phyloP scores from a whole-genome alignment of 345 rosid genomes.

The Eucalyptus brandiana region DNA sequence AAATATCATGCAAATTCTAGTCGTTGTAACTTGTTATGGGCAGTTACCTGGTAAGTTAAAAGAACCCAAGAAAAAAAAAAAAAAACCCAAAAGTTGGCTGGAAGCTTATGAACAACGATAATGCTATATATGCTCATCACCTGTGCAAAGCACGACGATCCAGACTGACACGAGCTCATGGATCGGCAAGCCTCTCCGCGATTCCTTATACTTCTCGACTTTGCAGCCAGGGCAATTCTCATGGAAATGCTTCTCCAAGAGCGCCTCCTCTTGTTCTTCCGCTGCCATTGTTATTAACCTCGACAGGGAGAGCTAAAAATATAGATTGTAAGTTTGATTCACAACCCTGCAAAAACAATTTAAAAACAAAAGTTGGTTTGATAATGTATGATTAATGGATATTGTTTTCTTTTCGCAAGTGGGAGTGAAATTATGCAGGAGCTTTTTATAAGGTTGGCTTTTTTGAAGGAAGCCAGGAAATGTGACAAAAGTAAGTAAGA shows the following conservation, averaged over 20 bases:
- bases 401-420: neutral
- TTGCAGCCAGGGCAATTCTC: conserved; percentile 78
- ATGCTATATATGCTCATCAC: conserved; percentile 3
- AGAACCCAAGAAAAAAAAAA: neutral
- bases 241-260: conserved; percentile 41
- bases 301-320: neutral
- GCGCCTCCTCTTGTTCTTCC: conserved; percentile 14
- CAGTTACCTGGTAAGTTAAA: neutral
- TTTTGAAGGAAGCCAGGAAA: neutral
- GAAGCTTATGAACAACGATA: neutral
- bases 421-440: neutral
- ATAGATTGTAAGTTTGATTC: too few relatives aligned
- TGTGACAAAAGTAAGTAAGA: neutral
- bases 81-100: neutral
- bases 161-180: conserved; percentile 39
- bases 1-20: neutral
- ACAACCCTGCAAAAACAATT: too few relatives aligned
- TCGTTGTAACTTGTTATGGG: neutral
- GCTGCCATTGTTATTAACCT: neutral
- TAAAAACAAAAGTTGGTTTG: too few relatives aligned
- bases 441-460: neutral
- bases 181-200: conserved; percentile 45
- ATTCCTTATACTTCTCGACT: conserved; percentile 44
- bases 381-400: too few relatives aligned
- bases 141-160: conserved; percentile 53